These are phyloP conservation scores for Hymenoscyphus salicellus DNA, from an alignment of 2,329 filamentous ascomycete species.

Conservation along the genomic window DNA sequence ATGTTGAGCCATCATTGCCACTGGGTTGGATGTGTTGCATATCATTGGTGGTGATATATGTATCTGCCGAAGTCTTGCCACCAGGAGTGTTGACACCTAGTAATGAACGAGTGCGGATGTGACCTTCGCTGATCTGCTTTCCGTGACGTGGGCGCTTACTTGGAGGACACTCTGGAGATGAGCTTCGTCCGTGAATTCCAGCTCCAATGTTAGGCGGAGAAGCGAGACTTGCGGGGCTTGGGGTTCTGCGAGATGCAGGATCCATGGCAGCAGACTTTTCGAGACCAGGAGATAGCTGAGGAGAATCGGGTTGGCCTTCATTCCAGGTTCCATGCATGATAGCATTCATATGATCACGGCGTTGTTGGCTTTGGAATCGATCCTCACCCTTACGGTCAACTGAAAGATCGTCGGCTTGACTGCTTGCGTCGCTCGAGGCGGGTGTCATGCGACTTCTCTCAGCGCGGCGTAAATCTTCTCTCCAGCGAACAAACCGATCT, in stretches of 20 bases:
- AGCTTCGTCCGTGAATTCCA: constrained; percentile 17
- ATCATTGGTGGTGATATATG: constrained; percentile 17
- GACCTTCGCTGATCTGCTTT: constrained; percentile 26
- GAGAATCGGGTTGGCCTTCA: constrained; percentile 60
- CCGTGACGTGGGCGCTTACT: constrained; percentile 31
- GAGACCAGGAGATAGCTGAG: constrained; percentile 34
- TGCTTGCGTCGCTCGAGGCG: constrained; percentile 22
- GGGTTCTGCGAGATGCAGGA: constrained; percentile 9
- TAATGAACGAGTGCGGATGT: constrained; percentile 31
- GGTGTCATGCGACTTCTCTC: constrained; percentile 41
- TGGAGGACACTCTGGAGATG: constrained; percentile 23
- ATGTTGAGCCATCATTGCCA: constrained; percentile 30
- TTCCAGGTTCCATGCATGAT: constrained; percentile 59
- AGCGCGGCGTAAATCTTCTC: constrained; percentile 64
- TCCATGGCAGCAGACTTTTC: constrained; percentile 19
- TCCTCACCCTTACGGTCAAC: constrained; percentile 32
- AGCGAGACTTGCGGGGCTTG: constrained; percentile 16
- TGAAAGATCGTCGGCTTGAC: constrained; percentile 27
- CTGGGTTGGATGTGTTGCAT: constrained; percentile 7
- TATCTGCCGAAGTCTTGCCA: constrained; percentile 24
- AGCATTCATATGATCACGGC: constrained; percentile 51
- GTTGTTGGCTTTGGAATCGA: constrained; percentile 31
- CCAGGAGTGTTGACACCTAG: constrained; percentile 25
- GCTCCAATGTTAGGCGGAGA: constrained; percentile 7
- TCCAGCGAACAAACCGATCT: constrained; percentile 79